Percentiles rank a stretch among this genome's conserved stretches.
Conservation (phyloP, 1,284 basidiomycete species). For the Heterobasidion irregulare region DNA sequence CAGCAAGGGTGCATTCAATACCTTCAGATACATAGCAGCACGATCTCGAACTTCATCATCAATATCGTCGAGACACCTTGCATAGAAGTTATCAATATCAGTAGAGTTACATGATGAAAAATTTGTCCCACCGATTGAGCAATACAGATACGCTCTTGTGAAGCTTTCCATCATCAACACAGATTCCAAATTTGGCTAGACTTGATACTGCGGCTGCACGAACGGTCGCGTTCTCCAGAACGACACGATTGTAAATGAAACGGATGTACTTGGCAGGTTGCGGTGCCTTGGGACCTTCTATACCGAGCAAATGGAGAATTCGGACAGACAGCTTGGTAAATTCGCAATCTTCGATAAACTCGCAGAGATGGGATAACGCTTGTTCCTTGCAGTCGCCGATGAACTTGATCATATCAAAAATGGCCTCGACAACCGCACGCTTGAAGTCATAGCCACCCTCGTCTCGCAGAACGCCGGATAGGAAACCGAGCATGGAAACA, state of each 20-base stretch:
- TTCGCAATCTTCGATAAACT: conserved; percentile 99
- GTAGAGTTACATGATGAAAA: conserved; percentile 5
- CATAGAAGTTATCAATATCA: conserved; percentile 4
- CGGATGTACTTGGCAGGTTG: conserved; percentile 98
- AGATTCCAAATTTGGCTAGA: conserved; percentile 95
- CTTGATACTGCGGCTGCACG: conserved; percentile 93
- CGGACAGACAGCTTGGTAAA: conserved; percentile 99
- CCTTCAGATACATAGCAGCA: conserved; percentile 88
- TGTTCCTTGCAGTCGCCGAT: conserved; percentile 94
- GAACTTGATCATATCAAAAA: conserved; percentile 99
- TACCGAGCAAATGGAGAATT: conserved; percentile 90
- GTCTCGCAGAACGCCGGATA: conserved; percentile 89
- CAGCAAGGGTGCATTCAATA: conserved; percentile 74
- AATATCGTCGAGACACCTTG: conserved; percentile 93
- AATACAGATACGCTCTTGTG: conserved; percentile 86
- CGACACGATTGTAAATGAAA: conserved; percentile 99
- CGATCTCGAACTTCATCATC: conserved; percentile 99
- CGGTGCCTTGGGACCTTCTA: conserved; percentile 92
- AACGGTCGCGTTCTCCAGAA: conserved; percentile 97
- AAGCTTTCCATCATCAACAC: conserved; percentile 67
- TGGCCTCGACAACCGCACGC: conserved; percentile 97
- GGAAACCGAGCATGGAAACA: conserved; percentile 89
- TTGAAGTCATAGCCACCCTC: conserved; percentile 99
- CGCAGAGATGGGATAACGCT: conserved; percentile 97
- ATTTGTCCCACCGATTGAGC: conserved; percentile 55